Percentiles rank a stretch among this genome's conserved stretches.
Conservation (phyloP, 371 early-diverging fungal species). For the Coemansia sp. region DNA sequence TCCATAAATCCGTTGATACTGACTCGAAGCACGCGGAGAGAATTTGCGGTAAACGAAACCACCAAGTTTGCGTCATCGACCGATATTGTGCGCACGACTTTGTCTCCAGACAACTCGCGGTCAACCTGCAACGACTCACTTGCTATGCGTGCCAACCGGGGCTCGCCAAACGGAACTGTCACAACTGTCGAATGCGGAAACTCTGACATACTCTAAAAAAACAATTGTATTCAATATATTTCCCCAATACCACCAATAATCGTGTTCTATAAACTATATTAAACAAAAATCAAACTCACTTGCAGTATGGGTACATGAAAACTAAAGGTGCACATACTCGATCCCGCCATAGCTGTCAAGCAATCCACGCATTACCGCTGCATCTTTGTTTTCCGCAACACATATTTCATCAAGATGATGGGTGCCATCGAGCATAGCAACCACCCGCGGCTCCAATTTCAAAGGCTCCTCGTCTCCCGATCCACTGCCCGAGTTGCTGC, state of each 20-base stretch:
- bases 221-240: not conserved
- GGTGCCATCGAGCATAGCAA: constrained; percentile 44
- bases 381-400: constrained; percentile 21
- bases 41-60: constrained; percentile 20
- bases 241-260: no score
- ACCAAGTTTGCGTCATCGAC: constrained; percentile 8
- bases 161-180: constrained; percentile 23
- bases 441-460: constrained; percentile 3
- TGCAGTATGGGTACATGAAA: not conserved
- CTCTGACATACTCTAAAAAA: constrained; percentile 12
- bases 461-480: not conserved
- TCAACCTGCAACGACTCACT: constrained; percentile 29
- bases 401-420: constrained; percentile 52
- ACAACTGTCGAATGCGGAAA: constrained; percentile 26
- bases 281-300: not conserved
- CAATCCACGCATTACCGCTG: constrained; percentile 9
- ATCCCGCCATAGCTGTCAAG: constrained; percentile 26
- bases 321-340: constrained; percentile 28
- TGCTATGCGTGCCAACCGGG: constrained; percentile 26
- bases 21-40: constrained; percentile 36
- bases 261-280: no score
- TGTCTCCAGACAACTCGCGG: constrained; percentile 29
- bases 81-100: constrained; percentile 10
- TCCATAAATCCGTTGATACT: constrained; percentile 48
- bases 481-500: not conserved